phyloP scores from a whole-genome alignment of 495 filamentous ascomycete genomes.

The Cercophora sp. region DNA sequence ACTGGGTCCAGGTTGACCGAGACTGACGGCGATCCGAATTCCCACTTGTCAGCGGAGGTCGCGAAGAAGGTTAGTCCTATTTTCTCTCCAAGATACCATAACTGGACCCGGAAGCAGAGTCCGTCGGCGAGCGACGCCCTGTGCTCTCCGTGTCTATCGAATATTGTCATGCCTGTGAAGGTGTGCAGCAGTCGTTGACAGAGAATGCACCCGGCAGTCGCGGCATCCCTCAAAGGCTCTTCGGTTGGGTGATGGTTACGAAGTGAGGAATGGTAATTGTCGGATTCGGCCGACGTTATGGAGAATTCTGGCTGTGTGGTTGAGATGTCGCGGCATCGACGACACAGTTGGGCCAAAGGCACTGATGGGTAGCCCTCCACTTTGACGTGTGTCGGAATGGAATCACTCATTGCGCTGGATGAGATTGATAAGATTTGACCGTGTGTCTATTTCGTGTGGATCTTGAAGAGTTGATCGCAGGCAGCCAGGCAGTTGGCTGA shows the following conservation, averaged over 20 bases:
- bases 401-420: too few species aligned
- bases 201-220: neutral
- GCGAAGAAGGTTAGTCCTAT: neutral
- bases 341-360: neutral
- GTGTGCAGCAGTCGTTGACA: neutral
- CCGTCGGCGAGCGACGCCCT: neutral
- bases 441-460: too few species aligned
- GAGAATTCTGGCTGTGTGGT: neutral
- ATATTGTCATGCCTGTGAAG: neutral
- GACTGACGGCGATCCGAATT: neutral
- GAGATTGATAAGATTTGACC: too few species aligned
- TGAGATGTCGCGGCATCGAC: neutral
- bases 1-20: neutral
- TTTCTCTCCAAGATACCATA: neutral
- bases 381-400: too few species aligned
- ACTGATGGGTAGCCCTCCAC: neutral
- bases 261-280: neutral
- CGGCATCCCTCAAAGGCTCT: neutral
- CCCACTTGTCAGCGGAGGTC: neutral
- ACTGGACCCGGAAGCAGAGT: neutral
- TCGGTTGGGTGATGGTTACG: neutral
- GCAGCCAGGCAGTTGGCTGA: too few species aligned
- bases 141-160: neutral
- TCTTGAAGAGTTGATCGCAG: too few species aligned
- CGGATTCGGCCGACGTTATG: neutral